Percentiles rank a stretch among this genome's conserved stretches.
Conservation (phyloP, 2,329 filamentous ascomycete genomes). For the Trichoderma koningiopsis region DNA sequence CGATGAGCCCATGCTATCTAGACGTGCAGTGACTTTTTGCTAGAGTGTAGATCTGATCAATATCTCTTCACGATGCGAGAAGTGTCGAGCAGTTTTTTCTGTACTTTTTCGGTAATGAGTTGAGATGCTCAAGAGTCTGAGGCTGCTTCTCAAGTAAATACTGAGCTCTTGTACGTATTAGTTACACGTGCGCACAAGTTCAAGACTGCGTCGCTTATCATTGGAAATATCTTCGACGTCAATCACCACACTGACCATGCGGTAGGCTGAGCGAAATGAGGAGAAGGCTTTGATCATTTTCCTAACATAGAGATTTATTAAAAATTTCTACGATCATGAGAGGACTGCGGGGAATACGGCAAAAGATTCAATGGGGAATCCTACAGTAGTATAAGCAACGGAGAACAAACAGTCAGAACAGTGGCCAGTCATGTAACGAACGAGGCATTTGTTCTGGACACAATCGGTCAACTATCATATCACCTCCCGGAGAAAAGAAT, state of each 20-base stretch:
- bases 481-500: no score
- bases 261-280: neutral
- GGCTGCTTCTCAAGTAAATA: neutral
- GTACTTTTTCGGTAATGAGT: neutral
- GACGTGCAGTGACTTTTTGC: neutral
- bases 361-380: no score
- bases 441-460: no score
- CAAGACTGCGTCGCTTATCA: neutral
- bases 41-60: neutral
- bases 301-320: no score
- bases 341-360: no score
- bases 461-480: no score
- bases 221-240: neutral
- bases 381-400: no score
- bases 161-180: neutral
- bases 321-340: no score
- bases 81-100: neutral
- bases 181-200: neutral
- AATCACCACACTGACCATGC: neutral
- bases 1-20: neutral
- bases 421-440: no score
- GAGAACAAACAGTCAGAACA: no score
- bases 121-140: neutral
- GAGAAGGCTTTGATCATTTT: neutral
- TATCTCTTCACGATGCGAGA: neutral